Conservation (phyloP, 371 early-diverging fungal species). For the Coemansia sp. region DNA sequence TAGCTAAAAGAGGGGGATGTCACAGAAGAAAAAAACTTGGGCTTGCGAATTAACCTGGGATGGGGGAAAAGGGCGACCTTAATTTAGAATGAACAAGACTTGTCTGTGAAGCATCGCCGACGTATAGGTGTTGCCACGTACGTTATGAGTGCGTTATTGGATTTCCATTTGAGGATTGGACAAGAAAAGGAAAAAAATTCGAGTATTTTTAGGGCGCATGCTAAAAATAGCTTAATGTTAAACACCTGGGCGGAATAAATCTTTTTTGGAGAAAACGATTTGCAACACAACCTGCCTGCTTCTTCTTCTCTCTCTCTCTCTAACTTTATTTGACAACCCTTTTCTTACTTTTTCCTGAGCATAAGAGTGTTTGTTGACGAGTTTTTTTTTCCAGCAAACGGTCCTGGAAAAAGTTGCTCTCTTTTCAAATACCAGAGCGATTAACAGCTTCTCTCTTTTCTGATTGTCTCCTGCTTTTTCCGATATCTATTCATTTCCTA, state of each 20-base stretch:
- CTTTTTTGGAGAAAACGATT: not conserved
- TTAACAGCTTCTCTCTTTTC: too few relatives aligned
- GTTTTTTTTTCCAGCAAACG: not conserved
- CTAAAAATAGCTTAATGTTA: conserved; percentile 2
- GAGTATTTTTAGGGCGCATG: not conserved
- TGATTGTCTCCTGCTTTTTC: too few relatives aligned
- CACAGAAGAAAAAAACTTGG: too few relatives aligned
- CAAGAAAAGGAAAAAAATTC: not conserved
- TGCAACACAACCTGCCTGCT: not conserved
- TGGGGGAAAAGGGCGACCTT: too few relatives aligned
- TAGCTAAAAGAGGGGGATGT: too few relatives aligned
- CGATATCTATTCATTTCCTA: not conserved
- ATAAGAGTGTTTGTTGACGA: not conserved
- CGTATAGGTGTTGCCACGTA: too few relatives aligned
- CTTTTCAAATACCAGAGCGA: too few relatives aligned
- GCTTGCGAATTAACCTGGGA: too few relatives aligned
- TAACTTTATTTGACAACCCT: not conserved
- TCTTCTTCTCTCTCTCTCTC: not conserved
- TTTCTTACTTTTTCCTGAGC: conserved; percentile 1
- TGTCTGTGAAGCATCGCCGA: too few relatives aligned
- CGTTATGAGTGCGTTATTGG: too few relatives aligned
- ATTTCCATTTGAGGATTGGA: not conserved
- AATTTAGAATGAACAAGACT: too few relatives aligned
- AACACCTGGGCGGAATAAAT: not conserved
- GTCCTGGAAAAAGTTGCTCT: not conserved